Percentiles rank a stretch among this genome's conserved stretches.
phyloP scores from a whole-genome alignment of 169 alveolate species.

The Theileria equi region DNA sequence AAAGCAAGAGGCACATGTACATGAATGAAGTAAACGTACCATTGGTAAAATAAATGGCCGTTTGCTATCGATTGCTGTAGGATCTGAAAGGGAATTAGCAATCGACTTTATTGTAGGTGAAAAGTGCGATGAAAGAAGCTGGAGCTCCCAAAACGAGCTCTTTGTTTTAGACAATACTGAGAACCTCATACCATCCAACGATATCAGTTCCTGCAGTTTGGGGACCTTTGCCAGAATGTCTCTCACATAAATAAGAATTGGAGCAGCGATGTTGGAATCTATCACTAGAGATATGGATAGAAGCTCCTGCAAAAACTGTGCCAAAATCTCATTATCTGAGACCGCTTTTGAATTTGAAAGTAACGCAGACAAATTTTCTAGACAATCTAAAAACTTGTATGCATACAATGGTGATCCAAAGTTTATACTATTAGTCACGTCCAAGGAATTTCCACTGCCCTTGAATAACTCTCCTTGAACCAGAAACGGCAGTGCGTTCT shows the following conservation, averaged over 20 bases:
- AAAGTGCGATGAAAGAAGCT: conserved; percentile 21
- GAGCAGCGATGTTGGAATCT: conserved; percentile 34
- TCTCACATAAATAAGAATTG: conserved; percentile 32
- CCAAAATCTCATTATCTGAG: conserved; percentile 33
- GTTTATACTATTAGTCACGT: too few species aligned
- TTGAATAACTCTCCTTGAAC: conserved; percentile 50
- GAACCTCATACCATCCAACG: conserved; percentile 52
- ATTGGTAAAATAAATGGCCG: neutral
- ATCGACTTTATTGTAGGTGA: conserved; percentile 16
- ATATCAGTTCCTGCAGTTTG: conserved; percentile 14
- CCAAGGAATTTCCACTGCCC: too few species aligned
- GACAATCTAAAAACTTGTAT: conserved; percentile 18
- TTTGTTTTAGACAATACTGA: conserved; percentile 49
- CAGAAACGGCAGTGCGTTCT: conserved; percentile 37
- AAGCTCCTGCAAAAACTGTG: conserved; percentile 30
- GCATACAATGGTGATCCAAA: conserved; percentile 44
- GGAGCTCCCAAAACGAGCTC: conserved; percentile 56
- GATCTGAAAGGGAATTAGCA: neutral
- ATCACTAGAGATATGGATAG: conserved; percentile 13
- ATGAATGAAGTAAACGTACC: too few species aligned
- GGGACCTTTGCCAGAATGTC: conserved; percentile 45
- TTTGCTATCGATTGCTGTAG: neutral
- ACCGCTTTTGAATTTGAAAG: conserved; percentile 3
- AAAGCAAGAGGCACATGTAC: too few species aligned
- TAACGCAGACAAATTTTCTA: conserved; percentile 15